A percentile compares a stretch with the other conserved stretches of the same genome.
Evolutionary conservation across 768 basidiomycete genomes (phyloP).

Genomic region (Pleurotus tuoliensis): DNA sequence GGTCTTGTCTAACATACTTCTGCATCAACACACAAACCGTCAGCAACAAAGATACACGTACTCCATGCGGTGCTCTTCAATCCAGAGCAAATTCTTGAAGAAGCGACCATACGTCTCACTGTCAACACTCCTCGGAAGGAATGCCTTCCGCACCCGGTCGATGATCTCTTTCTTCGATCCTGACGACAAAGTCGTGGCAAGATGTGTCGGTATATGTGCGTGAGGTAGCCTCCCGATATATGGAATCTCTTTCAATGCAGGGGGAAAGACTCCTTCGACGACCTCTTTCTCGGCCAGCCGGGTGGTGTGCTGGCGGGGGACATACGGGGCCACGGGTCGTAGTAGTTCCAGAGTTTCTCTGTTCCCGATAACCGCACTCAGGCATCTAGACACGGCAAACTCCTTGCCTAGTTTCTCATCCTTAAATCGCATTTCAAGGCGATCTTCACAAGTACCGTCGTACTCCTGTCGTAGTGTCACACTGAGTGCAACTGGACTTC

Average conservation of each 20-base stretch:
- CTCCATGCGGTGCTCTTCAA: slow-evolving; percentile 47
- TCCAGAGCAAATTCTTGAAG: slow-evolving; percentile 53
- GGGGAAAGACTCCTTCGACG: slow-evolving; percentile 39
- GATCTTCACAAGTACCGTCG: slow-evolving; percentile 49
- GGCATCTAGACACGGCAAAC: slow-evolving; percentile 45
- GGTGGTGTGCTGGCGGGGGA: slow-evolving; percentile 29
- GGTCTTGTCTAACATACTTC: slow-evolving; percentile 29
- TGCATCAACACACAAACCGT: not conserved
- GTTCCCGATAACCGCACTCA: slow-evolving; percentile 44
- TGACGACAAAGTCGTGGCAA: slow-evolving; percentile 27
- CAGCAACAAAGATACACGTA: slow-evolving; percentile 7
- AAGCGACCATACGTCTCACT: slow-evolving; percentile 35
- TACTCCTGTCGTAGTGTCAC: slow-evolving; percentile 30
- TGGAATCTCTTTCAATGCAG: slow-evolving; percentile 35
- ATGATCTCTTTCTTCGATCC: slow-evolving; percentile 25
- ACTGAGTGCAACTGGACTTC: slow-evolving; percentile 21
- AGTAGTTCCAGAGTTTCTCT: slow-evolving; percentile 41
- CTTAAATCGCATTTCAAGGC: slow-evolving; percentile 49
- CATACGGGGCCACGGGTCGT: slow-evolving; percentile 42
- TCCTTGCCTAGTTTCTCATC: slow-evolving; percentile 36
- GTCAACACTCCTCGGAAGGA: slow-evolving; percentile 38
- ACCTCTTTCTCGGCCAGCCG: slow-evolving; percentile 30
- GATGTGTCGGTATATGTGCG: slow-evolving; percentile 32
- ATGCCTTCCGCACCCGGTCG: slow-evolving; percentile 24
- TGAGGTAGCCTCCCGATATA: slow-evolving; percentile 37